Conservation (phyloP, 2,329 filamentous ascomycete species). For the Xylaria arbuscula region DNA sequence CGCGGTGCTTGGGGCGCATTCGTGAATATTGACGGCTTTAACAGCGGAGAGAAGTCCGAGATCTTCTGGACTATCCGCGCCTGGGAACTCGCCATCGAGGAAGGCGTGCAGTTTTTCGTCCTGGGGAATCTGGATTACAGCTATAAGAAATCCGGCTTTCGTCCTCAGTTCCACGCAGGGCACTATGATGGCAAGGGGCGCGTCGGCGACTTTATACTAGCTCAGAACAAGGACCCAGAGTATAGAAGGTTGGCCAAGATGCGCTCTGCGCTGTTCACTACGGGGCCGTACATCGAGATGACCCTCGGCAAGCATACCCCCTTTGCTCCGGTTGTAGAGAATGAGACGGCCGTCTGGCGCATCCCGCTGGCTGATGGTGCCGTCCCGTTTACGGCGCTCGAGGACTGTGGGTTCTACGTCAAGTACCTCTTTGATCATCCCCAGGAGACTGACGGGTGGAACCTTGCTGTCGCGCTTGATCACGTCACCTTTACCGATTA, state of each 20-base stretch:
- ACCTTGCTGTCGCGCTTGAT: slow-evolving; percentile 16
- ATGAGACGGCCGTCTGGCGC: slow-evolving; percentile 18
- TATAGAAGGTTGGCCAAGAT: slow-evolving; percentile 5
- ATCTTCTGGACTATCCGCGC: slow-evolving; percentile 27
- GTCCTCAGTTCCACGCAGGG: slow-evolving; percentile 18
- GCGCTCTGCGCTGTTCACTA: slow-evolving; percentile 21
- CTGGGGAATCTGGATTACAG: slow-evolving; percentile 18
- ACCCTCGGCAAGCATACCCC: slow-evolving; percentile 19
- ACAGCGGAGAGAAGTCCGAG: slow-evolving; percentile 23
- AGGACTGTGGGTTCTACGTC: slow-evolving; percentile 22
- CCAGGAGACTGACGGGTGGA: slow-evolving; percentile 10
- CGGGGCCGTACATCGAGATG: slow-evolving; percentile 24
- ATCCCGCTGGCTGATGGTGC: slow-evolving; percentile 9
- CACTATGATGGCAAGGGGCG: slow-evolving; percentile 25
- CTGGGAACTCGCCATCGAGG: slow-evolving; percentile 24
- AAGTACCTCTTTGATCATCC: slow-evolving; percentile 28
- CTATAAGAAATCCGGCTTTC: slow-evolving; percentile 22
- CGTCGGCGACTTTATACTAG: slow-evolving; percentile 20
- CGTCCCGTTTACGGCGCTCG: slow-evolving; percentile 11
- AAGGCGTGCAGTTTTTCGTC: slow-evolving; percentile 19
- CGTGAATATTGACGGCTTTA: slow-evolving; percentile 25
- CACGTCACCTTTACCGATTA: slow-evolving; percentile 21
- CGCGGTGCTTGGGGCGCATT: slow-evolving; percentile 24
- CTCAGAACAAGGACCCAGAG: slow-evolving; percentile 20
- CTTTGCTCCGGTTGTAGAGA: slow-evolving; percentile 13